Percentiles rank a stretch among this genome's conserved stretches.
Evolutionary conservation across 129 eudicot genomes (phyloP).

Genomic region (Silybum marianum): DNA sequence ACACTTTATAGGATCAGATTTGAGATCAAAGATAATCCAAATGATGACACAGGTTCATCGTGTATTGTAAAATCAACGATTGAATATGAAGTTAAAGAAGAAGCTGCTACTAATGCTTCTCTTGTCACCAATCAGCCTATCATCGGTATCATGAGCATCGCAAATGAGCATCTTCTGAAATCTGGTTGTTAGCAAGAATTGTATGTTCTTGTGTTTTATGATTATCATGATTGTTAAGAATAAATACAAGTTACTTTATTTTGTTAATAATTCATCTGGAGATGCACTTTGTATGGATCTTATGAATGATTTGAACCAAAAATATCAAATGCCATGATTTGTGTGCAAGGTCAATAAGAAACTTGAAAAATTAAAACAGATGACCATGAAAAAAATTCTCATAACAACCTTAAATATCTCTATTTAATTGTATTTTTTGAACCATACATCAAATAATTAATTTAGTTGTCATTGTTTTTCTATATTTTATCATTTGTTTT

Average conservation of each 20-base stretch:
- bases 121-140: slow-evolving; percentile 34
- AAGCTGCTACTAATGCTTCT: slow-evolving; percentile 50
- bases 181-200: slow-evolving; percentile 14
- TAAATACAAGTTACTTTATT: background rate
- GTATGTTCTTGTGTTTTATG: background rate
- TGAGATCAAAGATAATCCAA: slow-evolving; percentile 39
- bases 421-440: no score
- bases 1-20: slow-evolving; percentile 35
- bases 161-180: slow-evolving; percentile 30
- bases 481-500: no score
- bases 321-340: background rate
- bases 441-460: no score
- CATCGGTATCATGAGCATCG: slow-evolving; percentile 35
- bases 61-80: slow-evolving; percentile 47
- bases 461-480: no score
- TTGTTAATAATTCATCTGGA: background rate
- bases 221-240: background rate
- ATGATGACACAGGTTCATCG: slow-evolving; percentile 18
- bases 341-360: background rate
- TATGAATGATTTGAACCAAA: background rate
- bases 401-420: no score
- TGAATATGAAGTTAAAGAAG: slow-evolving; percentile 53
- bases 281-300: background rate
- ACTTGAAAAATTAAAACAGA: no score
- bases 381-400: no score